Percentiles rank a stretch among this genome's conserved stretches.
These are phyloP conservation scores for Phytopythium boreale DNA, from an alignment of 352 stramenopile species.

Conservation along the genomic window DNA sequence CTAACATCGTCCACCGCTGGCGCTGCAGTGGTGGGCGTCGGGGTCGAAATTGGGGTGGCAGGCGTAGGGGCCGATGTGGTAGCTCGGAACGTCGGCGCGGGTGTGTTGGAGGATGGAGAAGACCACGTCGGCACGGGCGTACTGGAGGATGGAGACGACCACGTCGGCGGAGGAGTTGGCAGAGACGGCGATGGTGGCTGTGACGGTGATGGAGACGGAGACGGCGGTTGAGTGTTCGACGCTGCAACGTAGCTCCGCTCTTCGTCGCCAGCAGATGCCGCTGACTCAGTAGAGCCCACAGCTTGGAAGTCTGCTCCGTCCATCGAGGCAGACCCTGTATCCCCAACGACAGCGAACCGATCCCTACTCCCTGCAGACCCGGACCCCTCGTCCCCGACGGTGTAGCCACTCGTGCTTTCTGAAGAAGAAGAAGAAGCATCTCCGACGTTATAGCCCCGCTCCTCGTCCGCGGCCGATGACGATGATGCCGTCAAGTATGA, in stretches of 20 bases:
- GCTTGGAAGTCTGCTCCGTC: neutral
- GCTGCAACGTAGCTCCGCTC: neutral
- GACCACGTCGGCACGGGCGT: neutral
- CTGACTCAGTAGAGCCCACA: neutral
- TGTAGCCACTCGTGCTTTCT: neutral
- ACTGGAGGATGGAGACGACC: neutral
- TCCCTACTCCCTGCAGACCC: too few species aligned
- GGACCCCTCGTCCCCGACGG: neutral
- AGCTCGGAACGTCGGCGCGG: neutral
- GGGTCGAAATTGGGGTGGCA: neutral
- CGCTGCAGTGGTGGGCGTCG: neutral
- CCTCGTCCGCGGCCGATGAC: neutral
- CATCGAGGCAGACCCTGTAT: neutral
- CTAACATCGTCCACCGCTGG: neutral
- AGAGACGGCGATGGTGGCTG: neutral
- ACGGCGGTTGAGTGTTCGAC: neutral
- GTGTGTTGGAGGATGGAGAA: neutral
- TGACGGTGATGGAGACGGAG: neutral
- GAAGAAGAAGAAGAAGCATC: neutral
- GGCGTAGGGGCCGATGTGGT: neutral
- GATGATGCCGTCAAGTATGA: neutral
- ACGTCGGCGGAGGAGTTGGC: neutral
- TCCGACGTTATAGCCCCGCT: conserved; percentile 1
- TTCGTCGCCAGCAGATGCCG: neutral
- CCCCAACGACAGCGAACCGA: neutral